Evolutionary conservation across 768 basidiomycete species (phyloP), one percentile per base, ranked within the genome.

Genomic region (Punctularia strigosozonata): DNA sequence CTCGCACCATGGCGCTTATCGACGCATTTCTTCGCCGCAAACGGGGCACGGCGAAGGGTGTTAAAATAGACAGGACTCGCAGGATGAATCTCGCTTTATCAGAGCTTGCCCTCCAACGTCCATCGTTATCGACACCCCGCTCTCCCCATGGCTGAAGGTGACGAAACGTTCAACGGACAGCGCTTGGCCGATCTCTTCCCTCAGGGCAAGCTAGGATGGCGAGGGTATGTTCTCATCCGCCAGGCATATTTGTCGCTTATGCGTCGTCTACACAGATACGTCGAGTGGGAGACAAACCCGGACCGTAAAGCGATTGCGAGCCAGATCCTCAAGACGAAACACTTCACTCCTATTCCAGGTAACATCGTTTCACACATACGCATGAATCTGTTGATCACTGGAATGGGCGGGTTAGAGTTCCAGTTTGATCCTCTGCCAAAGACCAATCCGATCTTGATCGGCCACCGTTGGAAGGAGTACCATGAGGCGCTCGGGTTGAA

Each of bases 381-480:
- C 36, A 36, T 32, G 25, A 8, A 18, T n/a, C 25, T 15, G 37
- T 17, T 26, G 31, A 33, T 20, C 19, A 17, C 26, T 26, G 22
- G 25, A 1, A 22, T 39, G 15, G 25, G 25, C 17, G 6, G 6
- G 35, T 34, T 19, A 68, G 68, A 70, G 43, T 71, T 70, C 44
- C 67, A 72, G 49, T 57, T 65, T 24, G 63, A 55, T 10, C 68
- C 70, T 1, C 56, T 73, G 5, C 70, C 71, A 1, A 52, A 63
- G 21, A 68, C 69, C 18, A 74, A 74, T 40, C 71, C 71, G 0
- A 55, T 72, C 39, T 56, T 73, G 13, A 56, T 66, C 33, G 69
- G 69, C 5, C 49, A 66, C 38, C 64, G 72, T 20, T 73, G 69
- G 68, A 71, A 69, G 46, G 63, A 68, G 46, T 72, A 73, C 41